Conservation (phyloP, 2,329 filamentous ascomycete genomes). For the Capronia americana region DNA sequence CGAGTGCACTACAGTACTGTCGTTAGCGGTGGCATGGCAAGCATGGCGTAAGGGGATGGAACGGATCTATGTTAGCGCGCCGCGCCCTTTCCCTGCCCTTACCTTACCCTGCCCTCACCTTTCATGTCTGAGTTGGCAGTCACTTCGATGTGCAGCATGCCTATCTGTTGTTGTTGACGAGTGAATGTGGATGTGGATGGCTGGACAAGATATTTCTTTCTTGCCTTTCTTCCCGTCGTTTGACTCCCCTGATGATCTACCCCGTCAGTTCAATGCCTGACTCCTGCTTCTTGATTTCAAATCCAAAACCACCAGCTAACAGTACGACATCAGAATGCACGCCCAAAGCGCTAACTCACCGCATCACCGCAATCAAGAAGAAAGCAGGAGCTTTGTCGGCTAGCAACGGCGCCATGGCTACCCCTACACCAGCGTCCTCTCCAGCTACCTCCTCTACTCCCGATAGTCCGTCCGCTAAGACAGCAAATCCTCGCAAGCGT, state of each 20-base stretch:
- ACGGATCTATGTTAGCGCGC: neutral
- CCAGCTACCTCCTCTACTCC: neutral
- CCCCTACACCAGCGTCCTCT: neutral
- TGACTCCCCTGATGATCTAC: neutral
- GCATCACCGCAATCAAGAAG: constrained; percentile 19
- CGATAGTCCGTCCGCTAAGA: neutral
- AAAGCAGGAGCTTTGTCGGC: neutral
- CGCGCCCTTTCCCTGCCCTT: no score
- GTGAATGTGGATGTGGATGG: neutral
- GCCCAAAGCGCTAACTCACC: constrained; percentile 28
- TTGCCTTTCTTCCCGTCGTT: neutral
- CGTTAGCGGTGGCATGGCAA: neutral
- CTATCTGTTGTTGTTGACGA: neutral
- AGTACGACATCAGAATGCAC: constrained; percentile 23
- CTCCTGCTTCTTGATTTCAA: neutral
- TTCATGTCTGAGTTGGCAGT: neutral
- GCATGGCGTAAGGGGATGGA: neutral
- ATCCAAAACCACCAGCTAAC: neutral
- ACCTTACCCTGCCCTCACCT: no score
- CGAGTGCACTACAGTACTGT: neutral
- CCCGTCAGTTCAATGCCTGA: no score
- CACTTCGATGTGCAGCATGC: neutral
- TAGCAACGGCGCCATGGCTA: no score
- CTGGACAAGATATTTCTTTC: neutral
- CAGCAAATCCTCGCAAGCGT: neutral